Conservation (phyloP, 2,329 filamentous ascomycete genomes). For the Talaromyces funiculosus region DNA sequence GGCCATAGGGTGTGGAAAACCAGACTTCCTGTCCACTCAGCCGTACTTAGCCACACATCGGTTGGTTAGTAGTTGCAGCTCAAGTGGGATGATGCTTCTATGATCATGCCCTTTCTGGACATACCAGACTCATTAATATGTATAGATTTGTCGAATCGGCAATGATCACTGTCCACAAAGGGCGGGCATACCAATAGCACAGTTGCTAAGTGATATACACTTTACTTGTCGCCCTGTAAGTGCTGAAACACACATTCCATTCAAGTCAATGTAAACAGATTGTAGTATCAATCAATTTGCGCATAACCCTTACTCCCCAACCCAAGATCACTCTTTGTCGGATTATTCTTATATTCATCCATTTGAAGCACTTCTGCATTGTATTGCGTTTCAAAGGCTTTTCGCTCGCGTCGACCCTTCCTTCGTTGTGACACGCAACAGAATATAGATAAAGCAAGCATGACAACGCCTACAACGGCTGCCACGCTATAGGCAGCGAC, state of each 20-base stretch:
- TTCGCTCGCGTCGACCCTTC: not conserved
- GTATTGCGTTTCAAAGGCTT: not conserved
- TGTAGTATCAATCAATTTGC: not conserved
- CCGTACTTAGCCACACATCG: too few species aligned
- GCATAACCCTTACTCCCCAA: not conserved
- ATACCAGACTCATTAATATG: too few species aligned
- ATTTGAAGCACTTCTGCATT: not conserved
- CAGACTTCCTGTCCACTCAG: too few species aligned
- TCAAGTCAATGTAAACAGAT: not conserved
- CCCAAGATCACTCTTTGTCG: not conserved
- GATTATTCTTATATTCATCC: not conserved
- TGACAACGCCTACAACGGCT: not conserved
- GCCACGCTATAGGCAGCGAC: not conserved
- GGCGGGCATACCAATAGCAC: not conserved
- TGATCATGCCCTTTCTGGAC: too few species aligned
- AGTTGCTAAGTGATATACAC: not conserved
- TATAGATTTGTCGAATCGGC: too few species aligned
- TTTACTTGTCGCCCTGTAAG: too few species aligned
- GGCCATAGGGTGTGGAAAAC: too few species aligned
- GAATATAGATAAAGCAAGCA: not conserved
- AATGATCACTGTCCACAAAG: too few species aligned
- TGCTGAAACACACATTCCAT: too few species aligned
- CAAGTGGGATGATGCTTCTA: too few species aligned
- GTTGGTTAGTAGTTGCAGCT: too few species aligned
- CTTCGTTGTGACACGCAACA: not conserved